These are phyloP conservation scores for Capsicum pubescens DNA, from an alignment of 257 asterid genomes.

Conservation along the genomic window DNA sequence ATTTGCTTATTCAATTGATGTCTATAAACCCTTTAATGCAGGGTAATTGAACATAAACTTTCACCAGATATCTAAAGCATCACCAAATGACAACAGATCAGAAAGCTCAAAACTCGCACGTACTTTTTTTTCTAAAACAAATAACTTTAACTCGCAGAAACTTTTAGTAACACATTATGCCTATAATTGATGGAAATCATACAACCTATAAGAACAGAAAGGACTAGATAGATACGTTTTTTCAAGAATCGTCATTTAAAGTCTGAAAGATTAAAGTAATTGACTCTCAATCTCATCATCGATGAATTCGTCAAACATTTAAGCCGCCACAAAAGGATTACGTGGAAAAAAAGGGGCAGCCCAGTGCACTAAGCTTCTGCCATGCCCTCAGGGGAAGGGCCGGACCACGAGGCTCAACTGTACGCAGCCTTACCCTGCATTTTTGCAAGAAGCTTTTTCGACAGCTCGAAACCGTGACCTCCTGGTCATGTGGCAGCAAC, in stretches of 20 bases:
- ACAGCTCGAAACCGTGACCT: too few species aligned
- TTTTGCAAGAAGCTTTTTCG: too few species aligned
- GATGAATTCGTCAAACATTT: not conserved
- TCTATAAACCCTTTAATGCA: not conserved
- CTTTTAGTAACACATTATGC: not conserved
- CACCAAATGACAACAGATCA: not conserved
- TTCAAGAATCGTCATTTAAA: not conserved
- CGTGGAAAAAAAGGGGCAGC: too few species aligned
- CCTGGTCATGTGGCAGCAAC: too few species aligned
- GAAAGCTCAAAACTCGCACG: conserved; percentile 2
- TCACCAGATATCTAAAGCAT: not conserved
- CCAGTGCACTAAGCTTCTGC: too few species aligned
- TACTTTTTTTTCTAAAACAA: too few species aligned
- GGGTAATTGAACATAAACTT: not conserved
- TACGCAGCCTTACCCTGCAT: too few species aligned
- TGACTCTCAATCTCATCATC: not conserved
- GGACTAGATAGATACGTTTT: not conserved
- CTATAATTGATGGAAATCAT: not conserved
- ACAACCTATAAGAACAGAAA: not conserved
- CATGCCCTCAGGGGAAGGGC: too few species aligned
- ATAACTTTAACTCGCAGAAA: not conserved
- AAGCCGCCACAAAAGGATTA: not conserved
- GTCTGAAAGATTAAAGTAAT: not conserved
- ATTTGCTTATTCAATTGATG: not conserved
- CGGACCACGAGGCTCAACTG: too few species aligned